Evolutionary conservation across 169 alveolate genomes (phyloP), one percentile per base, ranked within the genome.

Genomic region (Cryptosporidium ryanae): DNA sequence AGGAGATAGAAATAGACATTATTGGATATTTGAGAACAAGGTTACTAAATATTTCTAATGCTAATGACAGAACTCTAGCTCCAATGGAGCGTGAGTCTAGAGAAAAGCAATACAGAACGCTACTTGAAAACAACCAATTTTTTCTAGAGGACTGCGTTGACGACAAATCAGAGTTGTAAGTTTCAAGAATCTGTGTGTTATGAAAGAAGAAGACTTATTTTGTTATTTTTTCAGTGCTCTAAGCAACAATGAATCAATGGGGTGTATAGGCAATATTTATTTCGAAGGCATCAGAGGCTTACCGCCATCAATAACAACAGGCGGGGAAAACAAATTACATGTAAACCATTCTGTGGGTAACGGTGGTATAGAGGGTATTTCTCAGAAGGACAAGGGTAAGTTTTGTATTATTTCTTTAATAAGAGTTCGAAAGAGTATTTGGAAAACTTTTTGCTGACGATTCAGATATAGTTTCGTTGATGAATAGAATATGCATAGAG

Each of bases 21-120:
- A 27, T 76, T 6, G 70, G 63, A 3, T 59, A 59, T 61, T 44
- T 76, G 71, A 76, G 43, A 46, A 63, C 38, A 4, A 76, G 38
- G 2, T 27, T 76, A 29, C 27, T 76, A 50, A 44, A 61, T 55
- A 29, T 76, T 31, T 10, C 87, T 12, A 55, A 61, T 61, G 63
- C 64, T 21, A 76, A 59, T 32, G 87, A 76, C 38, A 55, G 87
- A 23, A 43, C 87, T n/a, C 48, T 76, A 25, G 68, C 87, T 54
- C 71, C 87, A 29, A 76, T 76, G 87, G 87, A 76, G 27, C 64
- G 49, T 21, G 63, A 44, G 32, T 67, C 87, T 21, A 76, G 87
- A 27, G 87, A 76, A 57, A 76, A 61, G 10, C 76, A 55, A 38
- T 76, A 76, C 25, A 23, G 46, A 8, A 57, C 76, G 38, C 34